Conservation (phyloP, 805 yeast species). For the Yarrowia sp. region DNA sequence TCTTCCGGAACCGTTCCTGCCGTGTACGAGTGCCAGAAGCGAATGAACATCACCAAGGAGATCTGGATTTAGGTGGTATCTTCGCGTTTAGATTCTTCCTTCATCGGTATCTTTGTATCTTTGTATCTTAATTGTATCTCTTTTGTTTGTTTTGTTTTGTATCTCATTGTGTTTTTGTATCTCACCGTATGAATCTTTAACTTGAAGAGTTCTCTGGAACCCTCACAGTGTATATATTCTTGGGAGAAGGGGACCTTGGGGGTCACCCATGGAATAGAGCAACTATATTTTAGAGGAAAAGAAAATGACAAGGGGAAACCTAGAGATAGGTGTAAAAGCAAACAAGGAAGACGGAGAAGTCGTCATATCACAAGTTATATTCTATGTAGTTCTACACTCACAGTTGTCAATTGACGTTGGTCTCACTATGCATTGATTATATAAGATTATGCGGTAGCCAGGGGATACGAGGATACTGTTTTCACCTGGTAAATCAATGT, state of each 20-base stretch:
- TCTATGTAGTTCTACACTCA: neutral
- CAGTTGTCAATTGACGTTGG: neutral
- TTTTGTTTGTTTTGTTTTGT: too few species aligned
- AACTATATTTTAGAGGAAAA: neutral
- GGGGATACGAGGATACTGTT: too few species aligned
- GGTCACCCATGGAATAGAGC: neutral
- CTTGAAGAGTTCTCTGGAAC: neutral
- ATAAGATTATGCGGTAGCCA: neutral
- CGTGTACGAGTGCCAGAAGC: constrained; percentile 30
- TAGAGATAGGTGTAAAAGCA: neutral
- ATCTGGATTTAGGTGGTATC: constrained; percentile 2
- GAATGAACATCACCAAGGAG: constrained; percentile 26
- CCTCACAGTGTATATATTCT: neutral
- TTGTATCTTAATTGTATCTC: neutral
- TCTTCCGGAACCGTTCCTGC: constrained; percentile 34
- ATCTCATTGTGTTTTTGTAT: neutral
- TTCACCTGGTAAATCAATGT: too few species aligned
- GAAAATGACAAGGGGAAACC: neutral
- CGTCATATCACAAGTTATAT: neutral
- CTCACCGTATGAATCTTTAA: neutral
- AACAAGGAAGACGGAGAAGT: neutral
- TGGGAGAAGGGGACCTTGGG: neutral
- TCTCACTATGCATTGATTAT: neutral
- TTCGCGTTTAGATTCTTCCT: neutral
- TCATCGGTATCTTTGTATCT: neutral